These are phyloP conservation scores for Auricularia cornea DNA, from an alignment of 768 basidiomycete genomes.

Conservation along the genomic window DNA sequence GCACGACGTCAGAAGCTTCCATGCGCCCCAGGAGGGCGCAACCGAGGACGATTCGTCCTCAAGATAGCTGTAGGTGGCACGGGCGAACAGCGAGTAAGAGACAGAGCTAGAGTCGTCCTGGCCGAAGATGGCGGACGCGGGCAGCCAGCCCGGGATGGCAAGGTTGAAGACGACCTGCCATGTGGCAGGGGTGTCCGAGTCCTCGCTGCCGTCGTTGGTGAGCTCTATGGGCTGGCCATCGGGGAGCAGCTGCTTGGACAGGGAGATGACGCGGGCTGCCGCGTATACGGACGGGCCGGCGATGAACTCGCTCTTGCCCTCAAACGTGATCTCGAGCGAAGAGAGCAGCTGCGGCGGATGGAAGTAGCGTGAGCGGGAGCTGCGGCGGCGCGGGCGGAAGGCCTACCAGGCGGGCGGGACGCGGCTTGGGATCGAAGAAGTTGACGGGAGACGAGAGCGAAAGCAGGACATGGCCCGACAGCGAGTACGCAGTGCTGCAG, in stretches of 20 bases:
- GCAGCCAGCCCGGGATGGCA: conserved; percentile 86
- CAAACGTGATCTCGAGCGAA: conserved; percentile 69
- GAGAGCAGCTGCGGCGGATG: conserved; percentile 36
- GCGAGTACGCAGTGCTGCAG: conserved; percentile 75
- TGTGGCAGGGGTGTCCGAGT: conserved; percentile 38
- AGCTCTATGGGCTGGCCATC: conserved; percentile 46
- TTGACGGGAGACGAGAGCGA: conserved; percentile 46
- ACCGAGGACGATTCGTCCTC: conserved; percentile 36
- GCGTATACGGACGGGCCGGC: conserved; percentile 59
- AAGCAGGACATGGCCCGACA: conserved; percentile 73
- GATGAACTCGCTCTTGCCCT: conserved; percentile 75
- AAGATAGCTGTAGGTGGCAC: conserved; percentile 46
- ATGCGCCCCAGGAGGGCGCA: conserved; percentile 38
- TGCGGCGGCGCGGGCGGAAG: neutral
- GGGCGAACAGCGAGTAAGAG: conserved; percentile 59
- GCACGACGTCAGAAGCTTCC: neutral
- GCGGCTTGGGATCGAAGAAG: conserved; percentile 45
- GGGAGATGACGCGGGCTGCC: conserved; percentile 55
- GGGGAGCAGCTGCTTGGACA: conserved; percentile 54
- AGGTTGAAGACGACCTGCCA: conserved; percentile 81
- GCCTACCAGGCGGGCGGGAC: conserved; percentile 33
- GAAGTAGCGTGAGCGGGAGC: conserved; percentile 2
- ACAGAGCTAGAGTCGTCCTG: conserved; percentile 38
- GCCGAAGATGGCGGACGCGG: conserved; percentile 39
- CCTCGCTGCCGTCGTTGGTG: conserved; percentile 55